Percentiles rank a stretch among this genome's conserved stretches.
These are phyloP conservation scores for Lathyrus aphaca DNA, from an alignment of 306 rosid genomes.

Conservation along the genomic window DNA sequence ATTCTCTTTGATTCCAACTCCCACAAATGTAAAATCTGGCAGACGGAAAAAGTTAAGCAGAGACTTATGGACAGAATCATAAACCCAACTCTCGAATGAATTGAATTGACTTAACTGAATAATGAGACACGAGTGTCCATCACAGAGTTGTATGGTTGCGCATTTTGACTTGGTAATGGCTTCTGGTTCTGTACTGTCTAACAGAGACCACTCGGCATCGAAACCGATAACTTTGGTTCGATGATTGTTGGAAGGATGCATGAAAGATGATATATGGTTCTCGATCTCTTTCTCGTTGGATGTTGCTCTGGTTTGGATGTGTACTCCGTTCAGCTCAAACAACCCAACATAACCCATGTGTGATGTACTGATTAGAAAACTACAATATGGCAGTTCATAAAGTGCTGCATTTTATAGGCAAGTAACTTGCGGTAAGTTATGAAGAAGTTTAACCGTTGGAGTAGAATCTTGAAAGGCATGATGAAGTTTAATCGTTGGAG, in stretches of 20 bases:
- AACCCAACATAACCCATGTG: background rate
- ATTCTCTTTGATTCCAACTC: slow-evolving; percentile 3
- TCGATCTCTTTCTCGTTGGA: too few species aligned
- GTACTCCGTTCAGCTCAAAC: background rate
- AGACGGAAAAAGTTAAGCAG: slow-evolving; percentile 15
- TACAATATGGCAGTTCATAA: too few species aligned
- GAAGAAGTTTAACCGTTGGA: too few species aligned
- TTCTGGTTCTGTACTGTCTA: background rate
- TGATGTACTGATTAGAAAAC: background rate
- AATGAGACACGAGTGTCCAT: background rate
- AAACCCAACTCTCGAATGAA: background rate
- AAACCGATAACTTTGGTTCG: background rate
- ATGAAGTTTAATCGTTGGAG: too few species aligned
- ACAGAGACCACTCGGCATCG: background rate
- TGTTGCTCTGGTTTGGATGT: background rate
- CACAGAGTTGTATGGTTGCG: slow-evolving; percentile 13
- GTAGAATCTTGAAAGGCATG: too few species aligned
- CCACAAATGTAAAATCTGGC: slow-evolving; percentile 9
- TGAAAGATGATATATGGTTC: background rate
- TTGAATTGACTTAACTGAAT: background rate
- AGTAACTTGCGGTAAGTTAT: too few species aligned
- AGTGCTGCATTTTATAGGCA: too few species aligned
- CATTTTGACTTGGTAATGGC: background rate
- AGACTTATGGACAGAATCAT: background rate
- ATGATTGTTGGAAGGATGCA: background rate